Conservation (phyloP, 768 basidiomycete species). For the Naganishia randhawae region DNA sequence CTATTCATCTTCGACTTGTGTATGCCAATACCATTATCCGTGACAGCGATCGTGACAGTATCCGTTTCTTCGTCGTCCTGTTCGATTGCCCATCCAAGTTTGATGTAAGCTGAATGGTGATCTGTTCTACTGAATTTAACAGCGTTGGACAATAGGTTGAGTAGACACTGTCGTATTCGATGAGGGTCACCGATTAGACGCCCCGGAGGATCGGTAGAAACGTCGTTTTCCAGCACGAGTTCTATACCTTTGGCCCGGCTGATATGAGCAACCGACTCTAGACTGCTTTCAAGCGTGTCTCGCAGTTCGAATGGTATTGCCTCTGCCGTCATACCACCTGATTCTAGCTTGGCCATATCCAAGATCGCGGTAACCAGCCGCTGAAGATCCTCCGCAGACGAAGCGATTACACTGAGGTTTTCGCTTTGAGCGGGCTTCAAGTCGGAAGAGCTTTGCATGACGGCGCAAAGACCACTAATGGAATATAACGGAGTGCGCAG, state of each 20-base stretch:
- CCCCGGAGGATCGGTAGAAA: constrained; percentile 36
- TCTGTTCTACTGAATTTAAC: constrained; percentile 42
- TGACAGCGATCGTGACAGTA: constrained; percentile 31
- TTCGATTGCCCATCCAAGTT: constrained; percentile 34
- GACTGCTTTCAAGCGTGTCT: constrained; percentile 37
- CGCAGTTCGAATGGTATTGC: constrained; percentile 41
- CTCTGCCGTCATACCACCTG: constrained; percentile 38
- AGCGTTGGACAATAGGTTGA: constrained; percentile 42
- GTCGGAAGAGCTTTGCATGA: constrained; percentile 40
- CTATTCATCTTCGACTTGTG: constrained; percentile 36
- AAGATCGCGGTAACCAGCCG: constrained; percentile 43
- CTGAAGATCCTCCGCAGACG: constrained; percentile 39
- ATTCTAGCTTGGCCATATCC: constrained; percentile 33
- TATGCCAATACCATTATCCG: constrained; percentile 47
- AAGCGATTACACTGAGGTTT: constrained; percentile 38
- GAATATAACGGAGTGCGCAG: constrained; percentile 39
- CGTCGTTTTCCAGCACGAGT: constrained; percentile 35
- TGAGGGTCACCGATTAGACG: constrained; percentile 40
- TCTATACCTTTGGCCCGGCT: constrained; percentile 41
- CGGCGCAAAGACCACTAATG: constrained; percentile 36
- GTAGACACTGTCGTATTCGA: constrained; percentile 39
- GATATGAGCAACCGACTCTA: constrained; percentile 39
- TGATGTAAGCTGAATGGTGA: constrained; percentile 26
- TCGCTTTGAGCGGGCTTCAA: constrained; percentile 38
- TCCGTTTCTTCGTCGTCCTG: constrained; percentile 19